phyloP scores from a whole-genome alignment of 2,329 filamentous ascomycete species.

The Davidsoniella virescens region DNA sequence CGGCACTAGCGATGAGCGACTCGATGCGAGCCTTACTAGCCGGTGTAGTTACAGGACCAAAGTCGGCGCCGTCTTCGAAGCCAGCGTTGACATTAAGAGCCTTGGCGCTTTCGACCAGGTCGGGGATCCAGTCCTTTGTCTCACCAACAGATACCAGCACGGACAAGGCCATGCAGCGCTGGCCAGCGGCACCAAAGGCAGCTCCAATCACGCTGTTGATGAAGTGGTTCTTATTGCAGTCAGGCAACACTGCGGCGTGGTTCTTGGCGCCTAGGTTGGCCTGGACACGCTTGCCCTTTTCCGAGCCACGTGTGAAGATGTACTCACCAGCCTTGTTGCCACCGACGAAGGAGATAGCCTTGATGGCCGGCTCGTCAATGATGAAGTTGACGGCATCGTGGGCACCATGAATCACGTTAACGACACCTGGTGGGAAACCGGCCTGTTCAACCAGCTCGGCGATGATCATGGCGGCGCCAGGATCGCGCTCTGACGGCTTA shows the following conservation, averaged over 20 bases:
- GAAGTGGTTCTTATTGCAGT: conserved; percentile 83
- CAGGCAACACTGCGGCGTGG: conserved; percentile 68
- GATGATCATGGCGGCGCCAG: conserved; percentile 71
- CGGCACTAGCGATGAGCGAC: conserved; percentile 55
- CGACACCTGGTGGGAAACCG: conserved; percentile 64
- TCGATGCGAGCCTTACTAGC: conserved; percentile 69
- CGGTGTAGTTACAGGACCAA: conserved; percentile 68
- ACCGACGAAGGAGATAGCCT: conserved; percentile 74
- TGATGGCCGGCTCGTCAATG: conserved; percentile 69
- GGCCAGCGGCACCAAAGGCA: conserved; percentile 70
- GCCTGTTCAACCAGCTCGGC: conserved; percentile 66
- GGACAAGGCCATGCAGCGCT: conserved; percentile 75
- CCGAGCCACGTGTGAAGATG: conserved; percentile 62
- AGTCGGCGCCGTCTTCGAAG: conserved; percentile 63
- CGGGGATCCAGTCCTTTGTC: conserved; percentile 66
- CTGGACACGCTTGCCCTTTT: conserved; percentile 77
- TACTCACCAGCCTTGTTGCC: conserved; percentile 81
- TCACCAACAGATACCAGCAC: conserved; percentile 72
- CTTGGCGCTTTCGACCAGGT: conserved; percentile 63
- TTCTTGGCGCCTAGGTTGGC: conserved; percentile 82
- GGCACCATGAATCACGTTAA: conserved; percentile 70
- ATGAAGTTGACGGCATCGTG: conserved; percentile 75
- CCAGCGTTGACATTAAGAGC: conserved; percentile 60
- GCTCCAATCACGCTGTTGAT: conserved; percentile 71
- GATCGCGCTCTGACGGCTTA: conserved; percentile 76